A percentile compares a stretch with the other conserved stretches of the same genome.
These are phyloP conservation scores for Sphagnum fallax DNA, from an alignment of 228 moss, liverwort and hornwort genomes.

Conservation along the genomic window DNA sequence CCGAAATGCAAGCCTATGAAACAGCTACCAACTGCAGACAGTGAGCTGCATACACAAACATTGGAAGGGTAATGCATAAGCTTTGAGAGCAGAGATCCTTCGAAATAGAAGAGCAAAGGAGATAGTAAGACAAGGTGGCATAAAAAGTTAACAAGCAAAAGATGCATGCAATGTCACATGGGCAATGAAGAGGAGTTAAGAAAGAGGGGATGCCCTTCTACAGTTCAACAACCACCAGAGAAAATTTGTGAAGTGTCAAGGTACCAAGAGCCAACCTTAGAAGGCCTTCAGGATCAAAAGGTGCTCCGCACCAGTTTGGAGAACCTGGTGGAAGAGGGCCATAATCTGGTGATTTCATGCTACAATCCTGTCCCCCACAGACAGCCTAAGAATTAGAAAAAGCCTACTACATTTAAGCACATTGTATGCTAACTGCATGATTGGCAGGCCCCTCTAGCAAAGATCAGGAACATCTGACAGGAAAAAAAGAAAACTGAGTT, in stretches of 20 bases:
- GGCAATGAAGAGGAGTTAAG: no score
- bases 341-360: conserved; percentile 74
- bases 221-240: no score
- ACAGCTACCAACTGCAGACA: conserved; percentile 81
- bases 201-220: no score
- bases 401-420: not conserved
- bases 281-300: conserved; percentile 94
- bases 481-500: not conserved
- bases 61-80: no score
- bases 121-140: no score
- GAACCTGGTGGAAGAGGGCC: conserved; percentile 68
- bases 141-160: no score
- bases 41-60: conserved; percentile 48
- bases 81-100: no score
- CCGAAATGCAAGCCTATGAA: conserved; percentile 89
- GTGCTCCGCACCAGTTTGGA: conserved; percentile 80
- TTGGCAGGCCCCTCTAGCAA: no score
- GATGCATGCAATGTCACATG: no score
- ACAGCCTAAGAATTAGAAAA: not conserved
- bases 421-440: no score
- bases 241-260: no score
- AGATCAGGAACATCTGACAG: not conserved
- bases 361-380: conserved; percentile 53
- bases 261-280: conserved; percentile 42
- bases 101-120: no score